Conservation (phyloP, 176 grass and related monocot species). For the Dactylis glomerata region DNA sequence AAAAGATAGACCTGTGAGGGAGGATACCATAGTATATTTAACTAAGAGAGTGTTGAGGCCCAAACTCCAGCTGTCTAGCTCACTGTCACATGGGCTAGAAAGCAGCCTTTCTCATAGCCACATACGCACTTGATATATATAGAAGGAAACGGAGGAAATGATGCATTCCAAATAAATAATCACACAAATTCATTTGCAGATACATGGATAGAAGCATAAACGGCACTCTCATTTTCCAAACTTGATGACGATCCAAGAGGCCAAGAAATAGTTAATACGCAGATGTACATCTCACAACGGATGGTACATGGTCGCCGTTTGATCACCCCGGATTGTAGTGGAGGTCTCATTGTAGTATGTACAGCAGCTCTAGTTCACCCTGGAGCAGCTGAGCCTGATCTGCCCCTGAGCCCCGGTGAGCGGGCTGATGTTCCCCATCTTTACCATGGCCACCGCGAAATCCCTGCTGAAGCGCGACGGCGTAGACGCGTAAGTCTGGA, state of each 20-base stretch:
- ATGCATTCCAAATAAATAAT: background rate
- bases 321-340: background rate
- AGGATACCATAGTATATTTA: no score
- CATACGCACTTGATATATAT: no score
- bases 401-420: slow-evolving; percentile 35
- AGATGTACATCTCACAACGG: background rate
- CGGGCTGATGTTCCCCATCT: slow-evolving; percentile 45
- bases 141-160: no score
- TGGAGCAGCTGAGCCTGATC: slow-evolving; percentile 40
- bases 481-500: slow-evolving; percentile 14
- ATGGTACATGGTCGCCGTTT: background rate
- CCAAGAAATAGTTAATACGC: no score
- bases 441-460: slow-evolving; percentile 45
- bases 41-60: no score
- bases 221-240: background rate
- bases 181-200: background rate
- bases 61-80: no score
- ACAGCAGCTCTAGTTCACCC: slow-evolving; percentile 18
- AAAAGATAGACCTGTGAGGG: no score
- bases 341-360: no score
- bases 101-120: no score
- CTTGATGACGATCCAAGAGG: background rate
- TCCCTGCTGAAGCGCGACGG: slow-evolving; percentile 21
- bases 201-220: background rate
- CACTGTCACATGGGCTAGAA: no score